Base-by-base conservation (phyloP, 768 basidiomycete genomes). In the Pilatotrama ljubarskyi region DNA sequence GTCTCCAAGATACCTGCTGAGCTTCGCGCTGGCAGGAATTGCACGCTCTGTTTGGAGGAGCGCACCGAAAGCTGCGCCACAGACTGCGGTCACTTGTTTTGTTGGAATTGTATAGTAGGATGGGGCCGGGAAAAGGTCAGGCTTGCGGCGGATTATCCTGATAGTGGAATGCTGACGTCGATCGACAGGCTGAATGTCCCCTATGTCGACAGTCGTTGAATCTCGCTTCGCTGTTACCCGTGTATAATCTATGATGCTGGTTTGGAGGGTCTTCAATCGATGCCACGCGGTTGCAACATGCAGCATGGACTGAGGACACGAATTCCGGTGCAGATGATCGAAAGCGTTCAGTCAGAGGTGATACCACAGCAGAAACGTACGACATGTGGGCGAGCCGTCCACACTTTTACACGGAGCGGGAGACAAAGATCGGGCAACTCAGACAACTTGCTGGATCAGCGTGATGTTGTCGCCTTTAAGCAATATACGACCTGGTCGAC, bases 391-490 rank as follows among this genome's bases (percentile, higher is more conserved):
- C 44, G 29, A 44, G 51, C 22, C 20, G 55, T 49, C 55, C 55
- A 58, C 55, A 52, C 40, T 70, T 70, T 69, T 67, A 64, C 61
- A 65, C 24, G 29, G 36, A 7, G 60, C 22, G 53, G 17, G 46
- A 55, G 13, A 43, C 47, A 22, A 43, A 32, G 13, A 18, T 18
- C 18, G 11, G 56, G 35, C n/a, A 22, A 35, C 51, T 70, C 65
- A 77, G 69, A 70, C 72, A 26, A 78, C 64, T 75, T 88, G 90
- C 71, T 96, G 93, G 72, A 98, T 96, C 54, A 95, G 84, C n/a
- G 96, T 98, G 70, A 98, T 98, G 72, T 95, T 97, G 72, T 98
- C 96, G 59, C 96, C 96, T 76, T 98, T 98, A 64, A 98, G 80
- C 66, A 98, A 80, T 73, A 98, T 93, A 58, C 96, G 92, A 18